Evolutionary conservation across 208 protist species (phyloP).

Genomic region (Perkinsela sp.): DNA sequence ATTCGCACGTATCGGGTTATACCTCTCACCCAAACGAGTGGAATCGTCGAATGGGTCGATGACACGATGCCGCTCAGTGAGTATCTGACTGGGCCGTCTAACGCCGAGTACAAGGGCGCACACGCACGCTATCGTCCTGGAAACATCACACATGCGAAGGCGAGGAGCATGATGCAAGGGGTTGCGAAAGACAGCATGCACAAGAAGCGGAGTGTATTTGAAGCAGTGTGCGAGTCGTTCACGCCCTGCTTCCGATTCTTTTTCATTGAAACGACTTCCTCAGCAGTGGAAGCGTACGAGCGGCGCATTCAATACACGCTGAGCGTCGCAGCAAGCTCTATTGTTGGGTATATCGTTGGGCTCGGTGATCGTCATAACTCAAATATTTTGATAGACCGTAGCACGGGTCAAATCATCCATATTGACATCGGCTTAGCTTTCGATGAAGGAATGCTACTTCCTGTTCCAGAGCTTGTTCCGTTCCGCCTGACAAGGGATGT

Average conservation of each 20-base stretch:
- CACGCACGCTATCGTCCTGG: conserved; percentile 52
- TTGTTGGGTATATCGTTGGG: conserved; percentile 78
- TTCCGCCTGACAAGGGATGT: conserved; percentile 85
- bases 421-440: conserved; percentile 83
- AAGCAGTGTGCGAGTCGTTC: conserved; percentile 35
- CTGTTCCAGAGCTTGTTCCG: conserved; percentile 73
- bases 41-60: conserved; percentile 69
- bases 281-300: conserved; percentile 31
- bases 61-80: conserved; percentile 55
- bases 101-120: conserved; percentile 10
- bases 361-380: conserved; percentile 80
- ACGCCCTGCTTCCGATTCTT: conserved; percentile 77
- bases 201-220: conserved; percentile 12
- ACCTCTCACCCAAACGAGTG: conserved; percentile 52
- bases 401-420: conserved; percentile 65
- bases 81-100: conserved; percentile 27
- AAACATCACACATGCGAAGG: conserved; percentile 22
- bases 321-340: conserved; percentile 52
- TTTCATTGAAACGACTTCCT: conserved; percentile 62
- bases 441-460: conserved; percentile 53
- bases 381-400: conserved; percentile 76
- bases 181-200: conserved; percentile 6
- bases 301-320: conserved; percentile 53
- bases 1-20: conserved; percentile 77
- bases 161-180: conserved; percentile 13